Conservation (phyloP, 805 yeast genomes). For the Candida morakotiae region DNA sequence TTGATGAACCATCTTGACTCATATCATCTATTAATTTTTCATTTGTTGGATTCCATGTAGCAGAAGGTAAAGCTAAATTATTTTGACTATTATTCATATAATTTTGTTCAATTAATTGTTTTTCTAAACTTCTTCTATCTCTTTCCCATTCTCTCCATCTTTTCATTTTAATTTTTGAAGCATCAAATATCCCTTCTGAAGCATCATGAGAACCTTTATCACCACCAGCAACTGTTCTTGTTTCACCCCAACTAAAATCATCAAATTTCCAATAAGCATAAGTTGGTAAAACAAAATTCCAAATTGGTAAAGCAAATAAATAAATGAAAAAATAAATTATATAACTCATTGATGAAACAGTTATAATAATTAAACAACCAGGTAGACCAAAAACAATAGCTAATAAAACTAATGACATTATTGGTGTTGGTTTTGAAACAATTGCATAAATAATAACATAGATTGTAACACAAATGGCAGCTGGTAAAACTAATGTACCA, state of each 20-base stretch:
- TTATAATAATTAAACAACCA: slow-evolving; percentile 72
- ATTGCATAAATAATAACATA: slow-evolving; percentile 74
- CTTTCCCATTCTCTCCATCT: slow-evolving; percentile 93
- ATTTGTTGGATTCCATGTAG: slow-evolving; percentile 44
- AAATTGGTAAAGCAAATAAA: slow-evolving; percentile 78
- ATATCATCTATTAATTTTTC: slow-evolving; percentile 20
- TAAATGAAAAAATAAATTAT: slow-evolving; percentile 77
- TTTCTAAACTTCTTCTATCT: slow-evolving; percentile 44
- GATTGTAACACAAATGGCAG: slow-evolving; percentile 78
- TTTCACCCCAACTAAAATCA: slow-evolving; percentile 96
- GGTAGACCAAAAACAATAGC: slow-evolving; percentile 83
- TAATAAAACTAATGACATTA: slow-evolving; percentile 69
- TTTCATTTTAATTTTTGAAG: slow-evolving; percentile 85
- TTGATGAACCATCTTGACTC: slow-evolving; percentile 17
- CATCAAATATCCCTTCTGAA: slow-evolving; percentile 80
- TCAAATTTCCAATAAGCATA: slow-evolving; percentile 95
- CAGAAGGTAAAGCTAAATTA: slow-evolving; percentile 30
- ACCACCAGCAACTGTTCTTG: slow-evolving; percentile 72
- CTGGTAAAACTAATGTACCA: slow-evolving; percentile 86
- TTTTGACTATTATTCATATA: slow-evolving; percentile 1
- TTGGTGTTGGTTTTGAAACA: slow-evolving; percentile 70
- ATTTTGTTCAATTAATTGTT: slow-evolving; percentile 6
- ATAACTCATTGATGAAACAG: slow-evolving; percentile 71
- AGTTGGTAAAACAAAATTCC: slow-evolving; percentile 85
- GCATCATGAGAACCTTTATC: slow-evolving; percentile 65